A percentile compares a stretch with the other conserved stretches of the same genome.
phyloP scores from a whole-genome alignment of 2,329 filamentous ascomycete species.

The Penicillium vulpinum region DNA sequence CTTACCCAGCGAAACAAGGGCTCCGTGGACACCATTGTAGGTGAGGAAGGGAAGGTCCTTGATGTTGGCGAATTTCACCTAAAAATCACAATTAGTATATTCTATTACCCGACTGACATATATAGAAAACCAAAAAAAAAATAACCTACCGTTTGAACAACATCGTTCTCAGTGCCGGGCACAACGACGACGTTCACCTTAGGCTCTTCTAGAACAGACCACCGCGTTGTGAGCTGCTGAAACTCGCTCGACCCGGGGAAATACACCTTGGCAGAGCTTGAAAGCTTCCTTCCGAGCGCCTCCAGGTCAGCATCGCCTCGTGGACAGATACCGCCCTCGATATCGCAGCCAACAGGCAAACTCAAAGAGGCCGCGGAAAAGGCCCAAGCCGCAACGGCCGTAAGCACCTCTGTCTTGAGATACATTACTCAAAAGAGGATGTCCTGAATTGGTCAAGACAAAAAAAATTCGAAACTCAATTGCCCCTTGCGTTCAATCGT shows the following conservation, averaged over 20 bases:
- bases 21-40: constrained; percentile 55
- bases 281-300: constrained; percentile 31
- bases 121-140: not conserved
- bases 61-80: constrained; percentile 52
- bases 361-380: constrained; percentile 13
- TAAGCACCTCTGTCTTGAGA: constrained; percentile 5
- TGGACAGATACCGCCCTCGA: constrained; percentile 7
- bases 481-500: not conserved
- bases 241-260: constrained; percentile 47
- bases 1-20: constrained; percentile 50
- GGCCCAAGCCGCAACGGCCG: constrained; percentile 30
- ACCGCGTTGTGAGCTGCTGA: constrained; percentile 41
- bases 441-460: not conserved
- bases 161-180: constrained; percentile 51
- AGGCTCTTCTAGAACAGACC: constrained; percentile 50
- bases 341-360: not conserved
- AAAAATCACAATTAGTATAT: not conserved
- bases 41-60: constrained; percentile 54
- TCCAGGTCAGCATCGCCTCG: constrained; percentile 17
- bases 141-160: constrained; percentile 48
- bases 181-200: constrained; percentile 50
- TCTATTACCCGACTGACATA: not conserved
- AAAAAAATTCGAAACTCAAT: not conserved
- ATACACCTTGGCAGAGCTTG: constrained; percentile 45
- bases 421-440: not conserved